Conservation (phyloP, 1,284 basidiomycete species). For the Sanghuangporus baumii region DNA sequence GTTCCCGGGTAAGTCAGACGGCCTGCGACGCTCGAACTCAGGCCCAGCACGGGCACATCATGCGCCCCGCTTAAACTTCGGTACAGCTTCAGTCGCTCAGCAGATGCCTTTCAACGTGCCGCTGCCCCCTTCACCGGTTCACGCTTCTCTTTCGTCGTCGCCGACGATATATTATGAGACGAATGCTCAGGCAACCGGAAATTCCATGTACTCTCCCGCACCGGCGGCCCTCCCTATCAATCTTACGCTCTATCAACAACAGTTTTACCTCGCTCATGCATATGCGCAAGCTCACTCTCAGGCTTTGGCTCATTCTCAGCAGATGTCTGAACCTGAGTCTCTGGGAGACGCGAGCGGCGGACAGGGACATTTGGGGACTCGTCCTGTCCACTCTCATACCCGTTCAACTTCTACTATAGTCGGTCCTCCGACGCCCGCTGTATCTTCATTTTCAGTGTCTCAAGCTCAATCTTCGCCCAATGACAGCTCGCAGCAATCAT, state of each 20-base stretch:
- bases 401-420: slow-evolving; percentile 31
- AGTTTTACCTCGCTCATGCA: slow-evolving; percentile 11
- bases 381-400: slow-evolving; percentile 27
- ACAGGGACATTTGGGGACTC: neutral
- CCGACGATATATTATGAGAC: slow-evolving; percentile 17
- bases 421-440: slow-evolving; percentile 29
- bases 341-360: neutral
- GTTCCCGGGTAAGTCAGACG: slow-evolving; percentile 27
- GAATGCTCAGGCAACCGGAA: neutral
- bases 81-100: slow-evolving; percentile 18
- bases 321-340: neutral
- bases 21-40: slow-evolving; percentile 32
- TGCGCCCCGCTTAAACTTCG: slow-evolving; percentile 22
- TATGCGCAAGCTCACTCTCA: slow-evolving; percentile 14
- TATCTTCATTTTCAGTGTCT: slow-evolving; percentile 12
- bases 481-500: slow-evolving; percentile 4
- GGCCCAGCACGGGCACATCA: slow-evolving; percentile 26
- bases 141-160: slow-evolving; percentile 12
- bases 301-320: slow-evolving; percentile 7
- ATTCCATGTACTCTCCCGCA: neutral
- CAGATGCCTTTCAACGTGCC: slow-evolving; percentile 24
- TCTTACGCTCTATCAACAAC: slow-evolving; percentile 15
- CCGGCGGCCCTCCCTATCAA: slow-evolving; percentile 7
- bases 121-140: slow-evolving; percentile 18
- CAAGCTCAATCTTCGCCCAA: slow-evolving; percentile 7